Conservation (phyloP, 495 filamentous ascomycete species). For the Parathielavia hyrcaniae region DNA sequence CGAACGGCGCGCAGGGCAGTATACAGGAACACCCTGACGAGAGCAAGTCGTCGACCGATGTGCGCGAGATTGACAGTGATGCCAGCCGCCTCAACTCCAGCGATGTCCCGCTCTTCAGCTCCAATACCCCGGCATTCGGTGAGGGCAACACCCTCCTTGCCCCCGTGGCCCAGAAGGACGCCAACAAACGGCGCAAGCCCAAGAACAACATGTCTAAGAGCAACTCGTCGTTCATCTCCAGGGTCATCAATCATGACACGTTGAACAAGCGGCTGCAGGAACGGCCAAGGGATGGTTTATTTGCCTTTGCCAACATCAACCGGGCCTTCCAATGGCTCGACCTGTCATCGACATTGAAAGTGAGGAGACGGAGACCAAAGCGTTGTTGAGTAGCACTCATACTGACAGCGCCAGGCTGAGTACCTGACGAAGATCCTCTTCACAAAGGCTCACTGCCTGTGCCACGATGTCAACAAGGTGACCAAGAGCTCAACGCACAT, state of each 20-base stretch:
- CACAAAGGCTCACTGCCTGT: constrained; percentile 89
- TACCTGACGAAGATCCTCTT: constrained; percentile 92
- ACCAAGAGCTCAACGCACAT: constrained; percentile 76
- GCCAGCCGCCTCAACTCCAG: constrained; percentile 36
- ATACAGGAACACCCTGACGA: constrained; percentile 57
- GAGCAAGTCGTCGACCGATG: constrained; percentile 55
- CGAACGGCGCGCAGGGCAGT: constrained; percentile 43
- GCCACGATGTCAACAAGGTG: constrained; percentile 82
- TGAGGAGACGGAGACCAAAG: constrained; percentile 17
- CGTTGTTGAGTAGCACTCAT: not conserved
- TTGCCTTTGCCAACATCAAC: constrained; percentile 92
- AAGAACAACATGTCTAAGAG: constrained; percentile 98
- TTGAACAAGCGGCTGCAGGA: constrained; percentile 72
- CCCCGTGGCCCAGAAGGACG: constrained; percentile 60
- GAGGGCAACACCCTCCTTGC: constrained; percentile 71
- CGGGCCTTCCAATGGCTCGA: constrained; percentile 75
- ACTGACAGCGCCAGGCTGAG: constrained; percentile 54
- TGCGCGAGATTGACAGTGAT: constrained; percentile 43
- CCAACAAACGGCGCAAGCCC: constrained; percentile 74
- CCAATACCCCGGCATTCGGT: constrained; percentile 68
- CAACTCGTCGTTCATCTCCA: constrained; percentile 92
- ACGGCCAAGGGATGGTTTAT: constrained; percentile 67
- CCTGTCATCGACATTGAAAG: constrained; percentile 52
- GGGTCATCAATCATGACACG: constrained; percentile 86
- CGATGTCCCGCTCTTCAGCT: constrained; percentile 32